Conservation (phyloP, 1,284 basidiomycete genomes). For the Entoloma clypeatum region DNA sequence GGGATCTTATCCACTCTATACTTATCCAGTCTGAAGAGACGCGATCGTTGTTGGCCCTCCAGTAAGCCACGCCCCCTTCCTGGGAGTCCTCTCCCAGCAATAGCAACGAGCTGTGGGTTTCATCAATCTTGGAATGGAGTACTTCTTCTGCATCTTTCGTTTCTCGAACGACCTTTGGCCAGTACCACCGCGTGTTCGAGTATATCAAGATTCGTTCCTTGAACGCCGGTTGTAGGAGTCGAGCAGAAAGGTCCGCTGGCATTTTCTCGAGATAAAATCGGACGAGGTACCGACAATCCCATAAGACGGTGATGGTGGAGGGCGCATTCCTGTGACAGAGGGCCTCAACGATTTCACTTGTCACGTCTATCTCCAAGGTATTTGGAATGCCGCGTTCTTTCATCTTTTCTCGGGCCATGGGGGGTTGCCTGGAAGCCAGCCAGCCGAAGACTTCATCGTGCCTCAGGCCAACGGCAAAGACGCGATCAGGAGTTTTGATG, state of each 20-base stretch:
- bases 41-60: conserved; percentile 12
- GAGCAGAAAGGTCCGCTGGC: conserved; percentile 26
- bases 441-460: conserved; percentile 28
- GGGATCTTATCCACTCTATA: conserved; percentile 43
- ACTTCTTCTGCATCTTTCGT: conserved; percentile 10
- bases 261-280: conserved; percentile 41
- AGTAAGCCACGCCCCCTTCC: conserved; percentile 8
- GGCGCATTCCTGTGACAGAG: conserved; percentile 17
- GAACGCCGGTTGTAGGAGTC: conserved; percentile 2
- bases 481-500: conserved; percentile 25
- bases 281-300: conserved; percentile 57
- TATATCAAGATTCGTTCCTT: conserved; percentile 30
- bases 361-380: conserved; percentile 34
- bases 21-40: conserved; percentile 41
- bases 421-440: conserved; percentile 36
- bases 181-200: conserved; percentile 41
- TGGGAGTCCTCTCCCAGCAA: background rate
- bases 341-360: conserved; percentile 27
- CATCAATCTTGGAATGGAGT: conserved; percentile 23
- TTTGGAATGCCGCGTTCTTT: conserved; percentile 15
- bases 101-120: conserved; percentile 6
- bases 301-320: conserved; percentile 40
- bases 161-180: conserved; percentile 41
- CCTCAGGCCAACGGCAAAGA: conserved; percentile 10
- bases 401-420: conserved; percentile 18